phyloP scores from a whole-genome alignment of 2,329 filamentous ascomycete species.

The Aspergillus fumigatus region DNA sequence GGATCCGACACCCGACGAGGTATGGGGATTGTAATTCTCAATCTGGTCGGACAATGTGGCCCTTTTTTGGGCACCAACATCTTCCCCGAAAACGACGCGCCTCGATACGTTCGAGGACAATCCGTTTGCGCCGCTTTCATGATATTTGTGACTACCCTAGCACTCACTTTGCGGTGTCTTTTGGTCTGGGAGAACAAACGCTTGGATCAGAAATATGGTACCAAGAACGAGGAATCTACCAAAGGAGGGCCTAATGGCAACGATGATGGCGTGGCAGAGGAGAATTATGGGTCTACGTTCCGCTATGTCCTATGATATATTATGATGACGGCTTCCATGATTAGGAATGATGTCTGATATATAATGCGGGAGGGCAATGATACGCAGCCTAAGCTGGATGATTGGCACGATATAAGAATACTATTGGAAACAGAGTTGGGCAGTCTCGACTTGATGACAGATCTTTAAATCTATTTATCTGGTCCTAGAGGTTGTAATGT shows the following conservation, averaged over 20 bases:
- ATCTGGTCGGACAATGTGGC: conserved; percentile 62
- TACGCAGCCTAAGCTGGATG: neutral
- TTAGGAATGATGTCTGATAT: neutral
- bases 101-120: conserved; percentile 52
- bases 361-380: neutral
- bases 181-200: conserved; percentile 58
- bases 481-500: neutral
- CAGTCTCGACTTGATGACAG: neutral
- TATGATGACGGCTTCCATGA: neutral
- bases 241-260: conserved; percentile 6
- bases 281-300: conserved; percentile 38
- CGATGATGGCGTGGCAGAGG: conserved; percentile 26
- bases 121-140: conserved; percentile 60
- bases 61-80: conserved; percentile 61
- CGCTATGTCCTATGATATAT: conserved; percentile 32
- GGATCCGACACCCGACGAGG: conserved; percentile 64
- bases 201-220: conserved; percentile 49
- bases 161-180: conserved; percentile 49
- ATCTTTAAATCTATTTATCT: neutral
- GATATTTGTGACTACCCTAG: conserved; percentile 54
- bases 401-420: neutral
- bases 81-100: conserved; percentile 51
- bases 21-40: conserved; percentile 61
- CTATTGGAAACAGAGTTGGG: neutral
- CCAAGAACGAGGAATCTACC: conserved; percentile 14